Percentiles rank a stretch among this genome's conserved stretches.
Conservation (phyloP, 129 eudicot genomes). For the Chrysanthemum seticuspe region DNA sequence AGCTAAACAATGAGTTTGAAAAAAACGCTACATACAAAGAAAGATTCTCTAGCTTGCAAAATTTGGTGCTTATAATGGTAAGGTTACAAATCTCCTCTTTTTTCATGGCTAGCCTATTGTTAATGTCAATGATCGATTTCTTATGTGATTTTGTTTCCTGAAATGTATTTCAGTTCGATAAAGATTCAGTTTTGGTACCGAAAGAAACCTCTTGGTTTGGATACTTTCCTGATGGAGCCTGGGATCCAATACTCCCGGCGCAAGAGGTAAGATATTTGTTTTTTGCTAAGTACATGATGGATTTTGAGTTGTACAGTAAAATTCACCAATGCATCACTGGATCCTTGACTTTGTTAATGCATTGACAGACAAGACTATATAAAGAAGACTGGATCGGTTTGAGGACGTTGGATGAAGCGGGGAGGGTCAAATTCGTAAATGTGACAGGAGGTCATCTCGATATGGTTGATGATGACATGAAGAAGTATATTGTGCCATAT, state of each 20-base stretch:
- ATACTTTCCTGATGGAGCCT: conserved; percentile 69
- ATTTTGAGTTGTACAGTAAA: conserved; percentile 6
- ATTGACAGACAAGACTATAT: conserved; percentile 67
- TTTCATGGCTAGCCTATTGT: not conserved
- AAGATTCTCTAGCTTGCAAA: conserved; percentile 73
- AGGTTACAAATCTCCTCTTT: conserved; percentile 16
- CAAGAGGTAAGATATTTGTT: conserved; percentile 48
- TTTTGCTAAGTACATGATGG: conserved; percentile 1
- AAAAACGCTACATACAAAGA: conserved; percentile 65
- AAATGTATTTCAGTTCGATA: conserved; percentile 48
- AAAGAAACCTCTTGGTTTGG: conserved; percentile 86
- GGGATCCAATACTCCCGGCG: conserved; percentile 57
- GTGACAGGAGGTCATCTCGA: conserved; percentile 70
- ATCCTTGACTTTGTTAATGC: conserved; percentile 2
- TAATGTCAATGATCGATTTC: not conserved
- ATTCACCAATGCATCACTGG: conserved; percentile 7
- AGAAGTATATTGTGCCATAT: conserved; percentile 65
- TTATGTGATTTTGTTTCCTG: not conserved
- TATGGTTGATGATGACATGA: conserved; percentile 59
- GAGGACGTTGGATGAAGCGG: conserved; percentile 72
- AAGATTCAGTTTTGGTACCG: conserved; percentile 66
- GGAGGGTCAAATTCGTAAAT: conserved; percentile 71
- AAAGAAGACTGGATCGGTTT: conserved; percentile 92
- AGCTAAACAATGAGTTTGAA: conserved; percentile 63
- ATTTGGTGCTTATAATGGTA: conserved; percentile 87